Conservation (phyloP, 805 yeast genomes). For the Yarrowia alimentaria region DNA sequence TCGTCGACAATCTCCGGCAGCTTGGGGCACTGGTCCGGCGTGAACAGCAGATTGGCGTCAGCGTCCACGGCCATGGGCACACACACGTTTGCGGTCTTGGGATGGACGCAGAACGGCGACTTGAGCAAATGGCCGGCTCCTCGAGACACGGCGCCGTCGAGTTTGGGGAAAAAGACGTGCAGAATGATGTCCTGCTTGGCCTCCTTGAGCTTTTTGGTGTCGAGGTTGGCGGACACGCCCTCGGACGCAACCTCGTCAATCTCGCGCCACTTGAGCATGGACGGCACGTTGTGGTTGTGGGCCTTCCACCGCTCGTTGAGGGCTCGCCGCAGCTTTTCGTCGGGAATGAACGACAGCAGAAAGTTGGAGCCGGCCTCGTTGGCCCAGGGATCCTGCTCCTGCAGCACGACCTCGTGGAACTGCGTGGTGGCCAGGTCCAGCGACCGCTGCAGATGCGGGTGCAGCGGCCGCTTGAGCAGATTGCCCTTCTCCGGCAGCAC, state of each 20-base stretch:
- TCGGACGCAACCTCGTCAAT: constrained; percentile 47
- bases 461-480: constrained; percentile 76
- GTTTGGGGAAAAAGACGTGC: constrained; percentile 80
- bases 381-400: constrained; percentile 87
- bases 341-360: constrained; percentile 63
- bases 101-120: constrained; percentile 96
- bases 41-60: constrained; percentile 46
- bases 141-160: constrained; percentile 89
- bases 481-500: constrained; percentile 50
- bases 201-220: constrained; percentile 54
- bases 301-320: constrained; percentile 62
- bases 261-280: constrained; percentile 93
- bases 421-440: constrained; percentile 61
- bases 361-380: constrained; percentile 53
- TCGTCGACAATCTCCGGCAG: constrained; percentile 63
- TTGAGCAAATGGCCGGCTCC: constrained; percentile 88
- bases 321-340: constrained; percentile 46
- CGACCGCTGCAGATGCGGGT: constrained; percentile 78
- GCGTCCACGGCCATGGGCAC: constrained; percentile 57
- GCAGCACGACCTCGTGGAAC: constrained; percentile 64
- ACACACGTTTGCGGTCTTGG: constrained; percentile 92
- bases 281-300: no score
- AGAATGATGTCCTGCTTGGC: constrained; percentile 80
- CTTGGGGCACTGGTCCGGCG: constrained; percentile 78
- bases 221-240: constrained; percentile 40